Evolutionary conservation across 2,329 filamentous ascomycete species (phyloP), one percentile per base, ranked within the genome.

Genomic region (Pseudonectria foliicola): DNA sequence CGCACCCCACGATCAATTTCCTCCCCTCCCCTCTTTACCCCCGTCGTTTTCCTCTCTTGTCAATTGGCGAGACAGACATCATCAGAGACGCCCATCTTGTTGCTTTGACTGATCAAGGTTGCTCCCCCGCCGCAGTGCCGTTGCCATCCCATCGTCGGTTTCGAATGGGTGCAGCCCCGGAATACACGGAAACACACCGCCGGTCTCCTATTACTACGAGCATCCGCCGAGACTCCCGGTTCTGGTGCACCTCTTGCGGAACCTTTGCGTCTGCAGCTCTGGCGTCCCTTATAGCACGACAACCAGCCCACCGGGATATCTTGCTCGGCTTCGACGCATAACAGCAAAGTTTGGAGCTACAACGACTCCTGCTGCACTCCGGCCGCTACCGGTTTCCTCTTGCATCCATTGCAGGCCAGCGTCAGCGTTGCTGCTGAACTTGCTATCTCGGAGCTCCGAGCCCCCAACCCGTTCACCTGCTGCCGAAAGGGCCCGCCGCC

Each of bases 401-500:
- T 29, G 6, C 15, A 6, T 5, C 11, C 27, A 15, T 8, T 11
- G 7, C 13, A 16, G 10, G 4, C 15, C 13, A 10, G 29, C 12
- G 18, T 21, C 16, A 21, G 18, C 18, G n/a, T 21, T 21, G 8
- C 18, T 21, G 18, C 28, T 39, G 35, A 40, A n/a, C 42, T 44
- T 43, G 35, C 40, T 21, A 35, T 45, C 38, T 55, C 54, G 53
- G 54, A 55, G 42, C 35, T 56, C 45, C 49, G 49, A 57, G 46
- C 32, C 39, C 38, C 39, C 26, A 37, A 23, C 37, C 42, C 15
- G 12, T 16, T 11, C 16, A 37, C 29, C 37, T 30, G 32, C 37
- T 33, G 14, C 26, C n/a, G 14, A 27, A n/a, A n/a, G n/a, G 35
- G 43, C 31, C 21, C 25, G 30, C 35, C 38, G 29, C 37, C 37